phyloP scores from a whole-genome alignment of 2,329 filamentous ascomycete species.

The Stenocarpella maydis region DNA sequence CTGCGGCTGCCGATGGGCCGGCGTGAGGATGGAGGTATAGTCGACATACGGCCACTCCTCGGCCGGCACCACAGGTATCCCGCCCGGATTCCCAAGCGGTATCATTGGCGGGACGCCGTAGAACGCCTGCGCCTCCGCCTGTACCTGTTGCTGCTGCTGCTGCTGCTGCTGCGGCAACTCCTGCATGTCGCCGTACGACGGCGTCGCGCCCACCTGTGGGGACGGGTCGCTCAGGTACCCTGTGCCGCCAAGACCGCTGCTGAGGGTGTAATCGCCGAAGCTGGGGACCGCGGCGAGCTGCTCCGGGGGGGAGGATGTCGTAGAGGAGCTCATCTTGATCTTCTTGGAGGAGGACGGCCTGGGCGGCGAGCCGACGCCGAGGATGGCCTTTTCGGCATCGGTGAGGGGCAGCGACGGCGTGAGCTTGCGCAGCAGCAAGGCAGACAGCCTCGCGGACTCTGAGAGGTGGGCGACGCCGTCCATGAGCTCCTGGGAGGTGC shows the following conservation, averaged over 20 bases:
- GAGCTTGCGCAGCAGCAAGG: constrained; percentile 30
- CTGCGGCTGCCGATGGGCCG: background rate
- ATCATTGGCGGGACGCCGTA: background rate
- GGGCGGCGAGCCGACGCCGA: constrained; percentile 8
- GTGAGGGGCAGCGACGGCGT: constrained; percentile 24
- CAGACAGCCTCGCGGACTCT: constrained; percentile 32
- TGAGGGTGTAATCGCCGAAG: background rate
- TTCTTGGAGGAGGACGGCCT: constrained; percentile 17
- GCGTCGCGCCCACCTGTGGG: background rate
- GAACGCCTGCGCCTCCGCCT: background rate
- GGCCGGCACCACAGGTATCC: background rate
- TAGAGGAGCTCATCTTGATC: background rate
- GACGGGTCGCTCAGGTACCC: background rate
- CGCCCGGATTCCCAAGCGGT: background rate
- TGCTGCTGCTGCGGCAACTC: background rate
- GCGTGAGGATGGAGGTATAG: background rate
- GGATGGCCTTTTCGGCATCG: constrained; percentile 16
- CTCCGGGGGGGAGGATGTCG: background rate
- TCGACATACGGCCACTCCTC: constrained; percentile 28
- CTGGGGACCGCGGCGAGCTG: background rate
- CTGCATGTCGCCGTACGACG: background rate
- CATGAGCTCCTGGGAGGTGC: constrained; percentile 32
- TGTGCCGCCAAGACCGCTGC: background rate
- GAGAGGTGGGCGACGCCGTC: constrained; percentile 29
- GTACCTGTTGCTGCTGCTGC: background rate